phyloP scores from a whole-genome alignment of 306 rosid species.

The Comarum palustre region DNA sequence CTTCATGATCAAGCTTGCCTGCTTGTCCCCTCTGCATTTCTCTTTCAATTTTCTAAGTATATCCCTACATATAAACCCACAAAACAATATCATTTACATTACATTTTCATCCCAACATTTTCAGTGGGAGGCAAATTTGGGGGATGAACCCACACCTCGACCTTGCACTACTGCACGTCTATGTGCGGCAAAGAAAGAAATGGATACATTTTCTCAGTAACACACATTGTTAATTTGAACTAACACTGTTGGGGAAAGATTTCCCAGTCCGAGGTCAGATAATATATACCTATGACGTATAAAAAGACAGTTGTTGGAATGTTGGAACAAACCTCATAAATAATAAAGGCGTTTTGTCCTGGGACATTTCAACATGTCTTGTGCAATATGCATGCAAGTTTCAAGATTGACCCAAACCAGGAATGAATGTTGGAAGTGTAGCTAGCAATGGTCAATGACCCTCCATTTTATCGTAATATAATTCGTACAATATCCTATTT shows the following conservation, averaged over 20 bases:
- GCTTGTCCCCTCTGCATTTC: constrained; percentile 3
- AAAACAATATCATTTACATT: not conserved
- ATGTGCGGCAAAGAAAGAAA: not conserved
- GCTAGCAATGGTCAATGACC: not conserved
- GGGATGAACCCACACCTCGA: not conserved
- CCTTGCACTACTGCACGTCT: constrained; percentile 9
- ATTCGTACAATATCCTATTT: no score
- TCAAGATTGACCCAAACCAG: not conserved
- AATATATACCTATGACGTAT: not conserved
- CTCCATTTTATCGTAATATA: no score
- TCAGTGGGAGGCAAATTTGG: not conserved
- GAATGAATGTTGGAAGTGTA: not conserved
- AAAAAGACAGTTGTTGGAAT: constrained; percentile 3
- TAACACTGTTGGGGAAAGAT: not conserved
- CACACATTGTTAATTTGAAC: not conserved
- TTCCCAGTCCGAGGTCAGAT: constrained; percentile 1
- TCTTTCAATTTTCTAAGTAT: not conserved
- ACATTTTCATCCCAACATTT: not conserved
- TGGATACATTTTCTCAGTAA: not conserved
- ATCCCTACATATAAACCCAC: not conserved
- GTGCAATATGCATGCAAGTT: not conserved
- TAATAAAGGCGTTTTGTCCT: not conserved
- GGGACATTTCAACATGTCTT: not conserved
- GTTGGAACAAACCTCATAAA: constrained; percentile 11
- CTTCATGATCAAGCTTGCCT: constrained; percentile 19